Conservation (phyloP, 257 asterid genomes). For the Phtheirospermum japonicum region DNA sequence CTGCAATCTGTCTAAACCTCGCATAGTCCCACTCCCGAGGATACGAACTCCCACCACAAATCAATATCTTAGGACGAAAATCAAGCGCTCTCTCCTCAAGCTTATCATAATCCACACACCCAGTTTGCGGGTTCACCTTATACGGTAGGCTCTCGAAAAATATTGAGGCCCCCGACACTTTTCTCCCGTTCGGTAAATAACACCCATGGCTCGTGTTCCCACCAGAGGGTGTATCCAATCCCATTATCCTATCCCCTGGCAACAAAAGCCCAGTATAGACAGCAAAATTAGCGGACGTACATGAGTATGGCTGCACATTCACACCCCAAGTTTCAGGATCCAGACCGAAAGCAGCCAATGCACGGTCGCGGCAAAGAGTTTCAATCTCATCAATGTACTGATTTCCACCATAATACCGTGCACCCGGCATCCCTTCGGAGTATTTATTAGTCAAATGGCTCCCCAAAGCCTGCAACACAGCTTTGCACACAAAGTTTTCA, state of each 20-base stretch:
- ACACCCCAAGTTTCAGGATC: conserved; percentile 83
- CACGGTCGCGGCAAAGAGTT: conserved; percentile 63
- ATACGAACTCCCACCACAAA: conserved; percentile 91
- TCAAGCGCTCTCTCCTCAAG: conserved; percentile 86
- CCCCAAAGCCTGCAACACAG: conserved; percentile 82
- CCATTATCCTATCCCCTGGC: conserved; percentile 94
- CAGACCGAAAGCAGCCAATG: conserved; percentile 69
- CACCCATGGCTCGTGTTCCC: conserved; percentile 87
- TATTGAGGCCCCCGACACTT: conserved; percentile 80
- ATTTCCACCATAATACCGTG: conserved; percentile 80
- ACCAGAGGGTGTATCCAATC: conserved; percentile 89
- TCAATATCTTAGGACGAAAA: conserved; percentile 85
- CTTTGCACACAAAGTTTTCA: conserved; percentile 81
- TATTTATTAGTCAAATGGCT: conserved; percentile 85
- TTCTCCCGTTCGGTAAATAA: conserved; percentile 83
- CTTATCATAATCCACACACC: conserved; percentile 76
- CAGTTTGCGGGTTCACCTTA: conserved; percentile 78
- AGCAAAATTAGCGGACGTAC: conserved; percentile 87
- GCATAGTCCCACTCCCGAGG: conserved; percentile 90
- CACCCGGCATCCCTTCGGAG: conserved; percentile 86
- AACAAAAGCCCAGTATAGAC: conserved; percentile 73
- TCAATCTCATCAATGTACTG: conserved; percentile 84
- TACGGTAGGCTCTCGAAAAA: conserved; percentile 78
- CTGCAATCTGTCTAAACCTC: conserved; percentile 74
- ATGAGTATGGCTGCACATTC: conserved; percentile 85